Conservation (phyloP, 768 basidiomycete genomes). For the Epithele typhae region DNA sequence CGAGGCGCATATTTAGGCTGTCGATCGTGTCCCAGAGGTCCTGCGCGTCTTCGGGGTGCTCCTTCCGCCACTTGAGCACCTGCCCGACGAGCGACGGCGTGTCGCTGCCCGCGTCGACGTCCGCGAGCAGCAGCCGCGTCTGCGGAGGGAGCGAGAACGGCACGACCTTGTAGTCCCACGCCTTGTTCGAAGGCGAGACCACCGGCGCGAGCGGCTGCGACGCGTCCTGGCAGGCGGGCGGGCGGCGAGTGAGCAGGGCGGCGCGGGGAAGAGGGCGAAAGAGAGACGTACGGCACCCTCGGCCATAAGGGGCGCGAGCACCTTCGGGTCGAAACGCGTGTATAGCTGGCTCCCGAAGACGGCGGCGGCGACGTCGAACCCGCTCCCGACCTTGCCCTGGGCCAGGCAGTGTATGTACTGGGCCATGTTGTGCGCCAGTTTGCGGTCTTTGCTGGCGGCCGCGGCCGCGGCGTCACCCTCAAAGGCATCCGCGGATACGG, state of each 20-base stretch:
- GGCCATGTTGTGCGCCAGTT: slow-evolving; percentile 84
- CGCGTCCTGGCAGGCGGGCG: neutral
- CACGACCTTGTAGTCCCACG: slow-evolving; percentile 70
- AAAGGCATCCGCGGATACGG: slow-evolving; percentile 52
- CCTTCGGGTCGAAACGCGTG: slow-evolving; percentile 74
- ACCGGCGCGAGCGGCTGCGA: slow-evolving; percentile 38
- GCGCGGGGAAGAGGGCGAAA: no score
- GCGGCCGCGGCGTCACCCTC: slow-evolving; percentile 22
- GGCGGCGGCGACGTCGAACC: slow-evolving; percentile 93
- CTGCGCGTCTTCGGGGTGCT: slow-evolving; percentile 53
- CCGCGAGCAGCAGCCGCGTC: slow-evolving; percentile 84
- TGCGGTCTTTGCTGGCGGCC: slow-evolving; percentile 38
- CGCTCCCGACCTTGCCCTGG: slow-evolving; percentile 97
- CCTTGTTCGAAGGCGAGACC: slow-evolving; percentile 58
- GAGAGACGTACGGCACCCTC: slow-evolving; percentile 40
- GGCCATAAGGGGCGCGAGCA: slow-evolving; percentile 63
- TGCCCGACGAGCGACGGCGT: slow-evolving; percentile 92
- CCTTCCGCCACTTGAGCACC: slow-evolving; percentile 85
- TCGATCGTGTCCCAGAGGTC: slow-evolving; percentile 63
- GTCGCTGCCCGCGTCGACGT: slow-evolving; percentile 94
- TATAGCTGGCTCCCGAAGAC: slow-evolving; percentile 95
- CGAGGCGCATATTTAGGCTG: slow-evolving; percentile 56
- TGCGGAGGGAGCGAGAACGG: slow-evolving; percentile 82
- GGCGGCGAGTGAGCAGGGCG: neutral
- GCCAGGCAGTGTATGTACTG: slow-evolving; percentile 95